Base-by-base conservation (phyloP, 345 rosid genomes). In the Aquilaria sinensis region DNA sequence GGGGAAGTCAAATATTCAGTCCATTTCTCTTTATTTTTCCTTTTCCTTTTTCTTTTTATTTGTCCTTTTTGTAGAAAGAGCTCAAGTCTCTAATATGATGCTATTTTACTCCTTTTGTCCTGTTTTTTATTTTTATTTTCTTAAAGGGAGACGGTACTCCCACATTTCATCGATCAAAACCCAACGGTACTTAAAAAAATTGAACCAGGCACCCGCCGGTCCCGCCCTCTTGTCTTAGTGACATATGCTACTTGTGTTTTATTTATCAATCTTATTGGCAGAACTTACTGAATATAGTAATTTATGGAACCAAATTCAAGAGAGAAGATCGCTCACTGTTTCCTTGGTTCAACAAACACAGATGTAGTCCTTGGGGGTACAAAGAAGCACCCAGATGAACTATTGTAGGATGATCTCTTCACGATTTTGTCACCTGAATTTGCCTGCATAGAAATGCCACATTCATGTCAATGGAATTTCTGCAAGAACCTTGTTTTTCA, bases 321-420 rank as follows among this genome's bases (percentile, higher is more conserved):
- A 41, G 43, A 47, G 50, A 9, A 56, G 8, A 4, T 50, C 29
- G 57, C 31, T 83, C 73, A 74, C 47, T 13, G 64, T 69, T 69
- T 50, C 63, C 88, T 75, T 15, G 55, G 74, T 77, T 88, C 92
- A 23, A 86, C 90, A 61, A 90, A 88, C 53, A 94, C 97, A 2
- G 89, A 52, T 11, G 92, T 80, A 52, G 91, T 88, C 64, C 75
- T 79, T 14, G 82, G 73, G 0, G 97, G 96, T 57, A 90, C 72
- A 9, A 63, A 61, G 69, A 88, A 88, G 75, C 81, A 56, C 60
- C 96, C 92, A 0, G 82, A 75, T 47, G 83, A 67, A 51, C 89
- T 58, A 23, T 88, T 84, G 45, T 80, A 88, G 14, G 72, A 74
- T 12, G 97, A 94, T 52, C 53, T 79, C 65, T 83, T 86, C 13